Evolutionary conservation across 1,284 basidiomycete species (phyloP).

Genomic region (Tilletia horrida): DNA sequence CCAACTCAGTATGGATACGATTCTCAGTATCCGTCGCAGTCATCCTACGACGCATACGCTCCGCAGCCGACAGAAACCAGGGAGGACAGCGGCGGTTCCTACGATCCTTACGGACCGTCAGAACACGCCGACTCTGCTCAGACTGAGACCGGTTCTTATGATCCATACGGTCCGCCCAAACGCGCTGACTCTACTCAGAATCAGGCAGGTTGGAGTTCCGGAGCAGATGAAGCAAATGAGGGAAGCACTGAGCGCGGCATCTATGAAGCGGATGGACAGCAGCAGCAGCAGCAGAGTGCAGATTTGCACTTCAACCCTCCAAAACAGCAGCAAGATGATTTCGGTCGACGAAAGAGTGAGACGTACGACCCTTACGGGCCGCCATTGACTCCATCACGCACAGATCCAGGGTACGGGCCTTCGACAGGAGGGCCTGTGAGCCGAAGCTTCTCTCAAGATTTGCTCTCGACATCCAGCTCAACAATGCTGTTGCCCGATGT

Average conservation of each 20-base stretch:
- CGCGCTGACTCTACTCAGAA: background rate
- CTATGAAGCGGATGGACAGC: too few species aligned
- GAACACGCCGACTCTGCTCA: too few species aligned
- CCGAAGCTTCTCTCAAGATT: conserved; percentile 19
- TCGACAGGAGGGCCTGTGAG: conserved; percentile 18
- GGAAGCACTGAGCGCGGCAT: too few species aligned
- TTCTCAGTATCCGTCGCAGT: background rate
- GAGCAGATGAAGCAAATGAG: too few species aligned
- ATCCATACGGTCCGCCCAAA: too few species aligned
- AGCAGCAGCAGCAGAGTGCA: too few species aligned
- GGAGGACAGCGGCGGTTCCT: background rate
- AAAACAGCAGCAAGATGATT: background rate
- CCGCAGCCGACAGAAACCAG: background rate
- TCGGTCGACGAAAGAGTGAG: background rate
- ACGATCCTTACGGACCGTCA: background rate
- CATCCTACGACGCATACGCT: background rate
- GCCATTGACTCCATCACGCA: conserved; percentile 17
- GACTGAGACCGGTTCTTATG: too few species aligned
- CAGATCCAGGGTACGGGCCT: conserved; percentile 15
- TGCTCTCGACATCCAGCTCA: conserved; percentile 22
- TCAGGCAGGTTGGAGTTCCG: background rate
- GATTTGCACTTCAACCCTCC: too few species aligned
- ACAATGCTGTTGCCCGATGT: conserved; percentile 26
- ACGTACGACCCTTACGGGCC: background rate
- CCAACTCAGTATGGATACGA: too few species aligned